Base-by-base conservation (phyloP, 2,329 filamentous ascomycete genomes). In the Calonectria hongkongensis region DNA sequence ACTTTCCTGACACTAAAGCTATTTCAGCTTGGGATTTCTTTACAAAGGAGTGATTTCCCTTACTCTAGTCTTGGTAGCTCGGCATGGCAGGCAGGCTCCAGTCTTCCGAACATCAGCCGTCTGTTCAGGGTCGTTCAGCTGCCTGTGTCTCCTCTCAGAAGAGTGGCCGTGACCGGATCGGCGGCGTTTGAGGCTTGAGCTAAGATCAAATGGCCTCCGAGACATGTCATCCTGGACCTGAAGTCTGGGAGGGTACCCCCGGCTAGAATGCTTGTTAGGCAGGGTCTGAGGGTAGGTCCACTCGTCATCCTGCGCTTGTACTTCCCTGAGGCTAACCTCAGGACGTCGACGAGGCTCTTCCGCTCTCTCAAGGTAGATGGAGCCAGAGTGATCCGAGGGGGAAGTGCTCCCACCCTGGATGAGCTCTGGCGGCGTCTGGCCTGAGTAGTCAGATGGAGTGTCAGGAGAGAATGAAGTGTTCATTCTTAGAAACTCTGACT, bases 81-180 rank as follows among this genome's bases (percentile, higher is more conserved):
- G 87, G 79, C 88, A 89, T 70, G 84, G 85, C 67, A 86, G 82
- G 76, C 88, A 89, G 41, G 88, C 87, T 71, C 86, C 85, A 76
- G 82, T 83, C 78, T 87, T 86, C 75, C 88, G 87, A 67, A 89
- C 87, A 68, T 85, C 84, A 66, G 86, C 87, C 51, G 88, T 88
- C 80, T 88, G 84, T 72, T 85, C 83, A 50, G 83, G 84, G 74
- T 86, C 82, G 68, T 79, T 79, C 30, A 86, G 79, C 68, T 85
- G 83, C 62, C 84, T 80, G 66, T 79, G 81, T 72, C 83, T 84
- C 78, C 81, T 85, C 45, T 85, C 83, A 51, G 80, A 71, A 47
- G 77, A 77, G 66, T 81, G 79, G 60, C 78, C 80, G 71, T 81
- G 79, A 62, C 78, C 80, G 72, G 83, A 82, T 60, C 82, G 80